Base-by-base conservation (phyloP, 2,329 filamentous ascomycete genomes). In the Phaeosphaeria sp. region DNA sequence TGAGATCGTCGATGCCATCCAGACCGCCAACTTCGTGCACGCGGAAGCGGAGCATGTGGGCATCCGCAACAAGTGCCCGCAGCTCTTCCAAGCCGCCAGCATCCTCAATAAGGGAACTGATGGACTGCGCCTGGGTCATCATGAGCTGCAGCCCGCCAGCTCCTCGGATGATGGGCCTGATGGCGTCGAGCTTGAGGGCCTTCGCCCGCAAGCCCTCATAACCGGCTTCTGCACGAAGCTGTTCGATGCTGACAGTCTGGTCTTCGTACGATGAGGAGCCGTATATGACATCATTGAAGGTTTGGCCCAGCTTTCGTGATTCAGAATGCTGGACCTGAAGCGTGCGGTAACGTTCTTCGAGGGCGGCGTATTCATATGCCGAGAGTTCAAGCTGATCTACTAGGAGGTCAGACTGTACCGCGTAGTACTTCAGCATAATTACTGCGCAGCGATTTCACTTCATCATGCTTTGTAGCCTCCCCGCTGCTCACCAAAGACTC, bases 191-290 rank as follows among this genome's bases (percentile, higher is more conserved):
- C 54, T 66, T 57, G 15, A 63, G 59, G 5, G 65, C 65, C 49
- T 63, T 66, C 24, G 59, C 57, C 33, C 59, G 59, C 27, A 67
- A 36, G 39, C 63, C 61, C 30, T 60, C 56, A 49, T 36, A 45
- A 21, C 59, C 63, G 45, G 61, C 61, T 33, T 66, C 63, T 4
- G 53, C 53, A 20, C 55, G 61, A 33, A 67, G 55, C 45, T 67
- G 61, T 2, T 61, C 51, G 39, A 66, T 55, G 24, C 56, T 56
- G 5, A 51, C 33, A 6, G 33, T 25, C 13, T 40, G 49, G 9
- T 49, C 53, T 4, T 59, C 45, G 11, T 48, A 21, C 17, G 54
- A 27, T 17, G 52, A 40, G 6, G 40, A 53, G 24, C 65, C 65
- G 25, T 53, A 39, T 3, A 67, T 60, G 1, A 63, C 43, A 15